Base-by-base conservation (phyloP, 805 yeast genomes). In the Lipomyces orientalis region DNA sequence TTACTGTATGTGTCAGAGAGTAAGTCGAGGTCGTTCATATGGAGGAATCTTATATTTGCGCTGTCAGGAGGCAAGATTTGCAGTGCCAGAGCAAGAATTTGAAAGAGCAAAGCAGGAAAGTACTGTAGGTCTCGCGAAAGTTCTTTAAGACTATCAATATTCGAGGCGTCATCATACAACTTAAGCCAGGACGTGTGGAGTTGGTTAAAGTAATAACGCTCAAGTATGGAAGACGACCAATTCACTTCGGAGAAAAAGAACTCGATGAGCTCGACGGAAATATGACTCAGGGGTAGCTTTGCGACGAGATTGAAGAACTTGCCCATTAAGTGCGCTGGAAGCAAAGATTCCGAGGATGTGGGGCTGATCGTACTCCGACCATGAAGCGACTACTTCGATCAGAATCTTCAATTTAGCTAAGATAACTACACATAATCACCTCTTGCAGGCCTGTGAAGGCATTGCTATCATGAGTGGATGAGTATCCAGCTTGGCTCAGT, bases 31-130 rank as follows among this genome's bases (percentile, higher is more conserved):
- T 10, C 25, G 52, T 49, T 49, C 52, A 49, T 49, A 12, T 49
- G 52, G 52, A 49, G 52, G 16, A 49, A 5, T 49, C 52, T 49
- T 22, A 49, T 49, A 49, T 1, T 49, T 49, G 25, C 52, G 52
- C 52, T 49, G 25, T 49, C 52, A 49, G 52, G 52, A 49, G 52
- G 25, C 1, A 10, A 1, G 25, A 49, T 12, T 49, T 49, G 52
- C 52, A 49, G 52, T 49, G 52, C 52, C 52, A 49, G 52, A 49
- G 52, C 52, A 49, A 49, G 52, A 49, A 49, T n/a, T 49, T 49
- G 52, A 49, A 49, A 49, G 19, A 49, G 52, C 52, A 49, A 49
- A 49, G 52, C 52, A 49, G 52, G 52, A 49, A 49, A 49, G 25
- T 49, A 49, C 52, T 49, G 52, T 49, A 49, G 25, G 52, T 49